Base-by-base conservation (phyloP, 2,329 filamentous ascomycete genomes). In the Trichoderma atrobrunneum region DNA sequence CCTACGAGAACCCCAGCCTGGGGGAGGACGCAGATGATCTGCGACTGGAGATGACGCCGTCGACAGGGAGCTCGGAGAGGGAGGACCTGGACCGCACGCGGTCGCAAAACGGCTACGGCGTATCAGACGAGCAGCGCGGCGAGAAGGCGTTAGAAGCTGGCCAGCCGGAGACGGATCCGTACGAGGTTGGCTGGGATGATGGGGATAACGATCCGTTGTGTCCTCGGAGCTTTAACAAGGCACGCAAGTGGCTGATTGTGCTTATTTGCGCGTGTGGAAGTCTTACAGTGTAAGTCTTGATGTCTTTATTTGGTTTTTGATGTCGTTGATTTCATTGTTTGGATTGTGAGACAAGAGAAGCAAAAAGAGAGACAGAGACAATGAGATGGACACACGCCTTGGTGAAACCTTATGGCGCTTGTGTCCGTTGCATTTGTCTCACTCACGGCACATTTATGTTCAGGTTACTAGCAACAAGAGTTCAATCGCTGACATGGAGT, bases 171-270 rank as follows among this genome's bases (percentile, higher is more conserved):
- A 83, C 81, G 69, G 84, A 87, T 64, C 82, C 83, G 0, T 95
- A 89, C 76, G 87, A 93, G 73, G 94, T 98, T 24, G 81, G 81
- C 7, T 73, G 72, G 72, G 72, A 73, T 3, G 24, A 51, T 16
- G 87, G 86, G 6, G 90, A 94, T 72, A 82, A 85, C 62, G 95
- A 98, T 79, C 91, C 92, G 0, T 79, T 89, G 80, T 92, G 91
- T 76, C 95, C 95, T 0, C 89, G 91, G 72, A 93, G 88, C 79
- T 90, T 93, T 84, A 83, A 81, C 18, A 86, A 81, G 21, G 78
- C 82, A n/a, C 87, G 89, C 73, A 95, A 95, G 78, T 98, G 95
- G 95, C 71, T 90, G 34, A 91, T 97, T 73, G 90, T 95, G 1
- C 76, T 90, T 43, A 91, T 97, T 72, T 87, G 94, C n/a, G 90